Percentiles rank a stretch among this genome's conserved stretches.
Evolutionary conservation across 2,329 filamentous ascomycete species (phyloP).

Genomic region (Gnomoniopsis smithogilvyi): DNA sequence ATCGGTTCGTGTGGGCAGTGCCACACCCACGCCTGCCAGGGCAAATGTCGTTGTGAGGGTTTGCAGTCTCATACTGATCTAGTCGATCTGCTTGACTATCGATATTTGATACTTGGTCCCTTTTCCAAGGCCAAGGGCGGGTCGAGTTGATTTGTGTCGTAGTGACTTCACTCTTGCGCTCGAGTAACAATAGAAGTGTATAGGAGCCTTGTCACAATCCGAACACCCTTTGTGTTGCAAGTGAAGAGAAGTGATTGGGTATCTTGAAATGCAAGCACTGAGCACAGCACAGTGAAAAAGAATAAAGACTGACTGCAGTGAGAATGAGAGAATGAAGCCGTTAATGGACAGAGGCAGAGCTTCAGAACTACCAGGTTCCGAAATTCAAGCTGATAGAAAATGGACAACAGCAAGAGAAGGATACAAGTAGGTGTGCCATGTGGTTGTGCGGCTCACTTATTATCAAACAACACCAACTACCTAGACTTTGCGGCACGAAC

Average conservation of each 20-base stretch:
- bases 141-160: too few relatives aligned
- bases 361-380: conserved; percentile 1
- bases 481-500: background rate
- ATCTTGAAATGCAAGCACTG: conserved; percentile 7
- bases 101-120: background rate
- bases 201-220: background rate
- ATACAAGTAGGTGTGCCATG: background rate
- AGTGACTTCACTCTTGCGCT: too few relatives aligned
- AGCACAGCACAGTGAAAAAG: background rate
- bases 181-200: background rate
- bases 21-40: conserved; percentile 24
- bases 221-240: background rate
- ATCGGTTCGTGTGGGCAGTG: conserved; percentile 10
- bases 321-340: background rate
- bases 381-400: background rate
- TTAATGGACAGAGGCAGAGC: background rate
- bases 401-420: background rate
- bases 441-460: background rate
- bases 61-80: background rate
- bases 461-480: background rate
- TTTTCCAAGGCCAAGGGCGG: background rate
- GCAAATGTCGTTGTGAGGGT: conserved; percentile 6
- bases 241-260: background rate
- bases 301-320: background rate
- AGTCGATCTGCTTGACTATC: background rate